phyloP scores from a whole-genome alignment of 208 protist species.

The Angomonas ambiguus region DNA sequence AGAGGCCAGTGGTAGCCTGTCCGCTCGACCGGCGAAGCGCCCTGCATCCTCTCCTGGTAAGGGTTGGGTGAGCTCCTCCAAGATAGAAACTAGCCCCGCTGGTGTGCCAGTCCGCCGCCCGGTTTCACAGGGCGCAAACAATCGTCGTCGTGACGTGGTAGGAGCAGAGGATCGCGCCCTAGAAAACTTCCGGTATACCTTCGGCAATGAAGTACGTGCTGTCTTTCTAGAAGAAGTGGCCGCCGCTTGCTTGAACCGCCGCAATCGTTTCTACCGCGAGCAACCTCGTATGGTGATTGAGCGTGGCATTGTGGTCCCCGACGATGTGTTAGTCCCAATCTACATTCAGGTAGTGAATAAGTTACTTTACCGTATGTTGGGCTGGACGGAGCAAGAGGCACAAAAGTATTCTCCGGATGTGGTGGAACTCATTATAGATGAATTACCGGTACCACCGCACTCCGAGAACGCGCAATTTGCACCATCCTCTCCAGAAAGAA shows the following conservation, averaged over 20 bases:
- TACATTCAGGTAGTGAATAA: constrained; percentile 36
- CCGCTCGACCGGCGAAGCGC: not conserved
- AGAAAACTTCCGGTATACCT: constrained; percentile 24
- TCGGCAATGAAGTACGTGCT: constrained; percentile 35
- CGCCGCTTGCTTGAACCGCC: constrained; percentile 27
- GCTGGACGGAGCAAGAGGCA: constrained; percentile 43
- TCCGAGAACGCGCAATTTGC: not conserved
- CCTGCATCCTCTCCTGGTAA: not conserved
- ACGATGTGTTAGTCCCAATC: constrained; percentile 27
- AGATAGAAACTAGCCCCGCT: not conserved
- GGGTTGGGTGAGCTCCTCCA: not conserved
- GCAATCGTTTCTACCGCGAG: constrained; percentile 28
- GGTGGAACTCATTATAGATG: constrained; percentile 21
- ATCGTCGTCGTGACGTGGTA: constrained; percentile 5
- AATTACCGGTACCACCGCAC: constrained; percentile 20
- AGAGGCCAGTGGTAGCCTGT: not conserved
- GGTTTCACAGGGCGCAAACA: not conserved
- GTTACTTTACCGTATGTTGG: constrained; percentile 45
- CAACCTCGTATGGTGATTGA: constrained; percentile 31
- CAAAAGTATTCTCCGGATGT: constrained; percentile 20
- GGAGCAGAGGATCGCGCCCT: constrained; percentile 17
- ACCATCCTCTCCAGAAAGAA: constrained; percentile 1
- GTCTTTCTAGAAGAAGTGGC: constrained; percentile 48
- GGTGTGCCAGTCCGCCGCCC: not conserved
- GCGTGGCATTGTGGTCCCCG: constrained; percentile 25